A percentile compares a stretch with the other conserved stretches of the same genome.
phyloP scores from a whole-genome alignment of 495 filamentous ascomycete species.

The Trichoderma virens region DNA sequence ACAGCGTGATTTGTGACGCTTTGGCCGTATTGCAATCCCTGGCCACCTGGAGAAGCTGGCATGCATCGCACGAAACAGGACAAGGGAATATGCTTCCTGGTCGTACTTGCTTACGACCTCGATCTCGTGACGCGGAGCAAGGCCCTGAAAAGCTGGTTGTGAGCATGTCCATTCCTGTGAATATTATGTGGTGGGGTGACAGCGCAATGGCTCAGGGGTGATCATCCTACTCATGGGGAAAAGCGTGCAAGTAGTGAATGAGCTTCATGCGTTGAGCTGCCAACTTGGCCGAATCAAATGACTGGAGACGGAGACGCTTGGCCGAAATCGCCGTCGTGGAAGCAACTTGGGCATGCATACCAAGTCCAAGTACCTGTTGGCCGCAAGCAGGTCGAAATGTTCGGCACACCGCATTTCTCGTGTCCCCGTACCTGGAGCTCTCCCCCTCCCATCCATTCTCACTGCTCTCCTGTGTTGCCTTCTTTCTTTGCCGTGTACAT shows the following conservation, averaged over 20 bases:
- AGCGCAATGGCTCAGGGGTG: neutral
- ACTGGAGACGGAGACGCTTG: neutral
- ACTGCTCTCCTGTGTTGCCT: neutral
- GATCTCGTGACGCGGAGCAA: neutral
- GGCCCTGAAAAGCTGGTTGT: neutral
- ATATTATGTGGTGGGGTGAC: neutral
- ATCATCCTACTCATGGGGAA: neutral
- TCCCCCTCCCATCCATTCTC: neutral
- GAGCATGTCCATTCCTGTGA: neutral
- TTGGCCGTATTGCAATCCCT: neutral
- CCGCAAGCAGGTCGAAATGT: neutral
- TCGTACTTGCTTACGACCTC: neutral
- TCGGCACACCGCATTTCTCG: conserved; percentile 1
- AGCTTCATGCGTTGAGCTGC: neutral
- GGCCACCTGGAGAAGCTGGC: neutral
- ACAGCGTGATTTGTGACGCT: neutral
- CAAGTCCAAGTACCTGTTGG: neutral
- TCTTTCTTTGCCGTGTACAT: neutral
- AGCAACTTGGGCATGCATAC: neutral
- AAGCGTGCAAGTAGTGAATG: neutral
- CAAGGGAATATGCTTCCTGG: neutral
- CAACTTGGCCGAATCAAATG: neutral
- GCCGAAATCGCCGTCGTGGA: neutral
- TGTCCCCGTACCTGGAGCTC: too few relatives aligned
- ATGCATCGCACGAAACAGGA: neutral